Evolutionary conservation across 1,284 basidiomycete genomes (phyloP).

Genomic region (Cryptococcus maquisensis): DNA sequence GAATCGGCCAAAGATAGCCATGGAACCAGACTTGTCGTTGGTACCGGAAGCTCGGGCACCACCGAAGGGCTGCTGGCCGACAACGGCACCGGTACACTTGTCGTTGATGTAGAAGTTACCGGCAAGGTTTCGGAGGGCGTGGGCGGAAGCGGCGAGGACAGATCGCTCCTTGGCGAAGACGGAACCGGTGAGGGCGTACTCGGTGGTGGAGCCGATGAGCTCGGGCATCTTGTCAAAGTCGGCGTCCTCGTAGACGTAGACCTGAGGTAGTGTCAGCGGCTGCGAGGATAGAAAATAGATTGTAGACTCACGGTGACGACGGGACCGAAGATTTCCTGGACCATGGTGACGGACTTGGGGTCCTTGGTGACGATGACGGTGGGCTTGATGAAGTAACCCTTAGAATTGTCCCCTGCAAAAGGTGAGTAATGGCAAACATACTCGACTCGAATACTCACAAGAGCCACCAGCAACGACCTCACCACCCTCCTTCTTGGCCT

Average conservation of each 20-base stretch:
- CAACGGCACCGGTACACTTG: slow-evolving; percentile 85
- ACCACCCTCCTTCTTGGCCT: slow-evolving; percentile 83
- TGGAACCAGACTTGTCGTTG: slow-evolving; percentile 95
- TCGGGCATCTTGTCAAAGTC: slow-evolving; percentile 79
- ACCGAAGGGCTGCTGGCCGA: slow-evolving; percentile 96
- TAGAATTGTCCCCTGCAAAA: slow-evolving; percentile 64
- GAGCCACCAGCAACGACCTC: slow-evolving; percentile 82
- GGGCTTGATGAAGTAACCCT: slow-evolving; percentile 89
- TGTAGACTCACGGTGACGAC: slow-evolving; percentile 77
- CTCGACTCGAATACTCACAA: slow-evolving; percentile 42
- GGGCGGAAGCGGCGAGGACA: slow-evolving; percentile 69
- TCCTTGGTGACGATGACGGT: slow-evolving; percentile 93
- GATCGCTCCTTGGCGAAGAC: slow-evolving; percentile 78
- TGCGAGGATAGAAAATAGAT: background rate
- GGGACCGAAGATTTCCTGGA: slow-evolving; percentile 95
- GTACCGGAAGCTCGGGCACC: slow-evolving; percentile 90
- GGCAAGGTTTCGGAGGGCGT: slow-evolving; percentile 69
- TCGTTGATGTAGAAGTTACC: slow-evolving; percentile 88
- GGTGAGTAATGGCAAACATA: background rate
- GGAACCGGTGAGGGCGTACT: slow-evolving; percentile 86
- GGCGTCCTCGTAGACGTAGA: slow-evolving; percentile 80
- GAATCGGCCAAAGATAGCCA: slow-evolving; percentile 85
- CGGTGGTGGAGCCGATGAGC: slow-evolving; percentile 79
- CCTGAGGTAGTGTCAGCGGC: slow-evolving; percentile 47
- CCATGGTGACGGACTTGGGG: slow-evolving; percentile 84